Percentiles rank a stretch among this genome's conserved stretches.
Conservation (phyloP, 306 rosid genomes). For the Begonia fuchsioides region DNA sequence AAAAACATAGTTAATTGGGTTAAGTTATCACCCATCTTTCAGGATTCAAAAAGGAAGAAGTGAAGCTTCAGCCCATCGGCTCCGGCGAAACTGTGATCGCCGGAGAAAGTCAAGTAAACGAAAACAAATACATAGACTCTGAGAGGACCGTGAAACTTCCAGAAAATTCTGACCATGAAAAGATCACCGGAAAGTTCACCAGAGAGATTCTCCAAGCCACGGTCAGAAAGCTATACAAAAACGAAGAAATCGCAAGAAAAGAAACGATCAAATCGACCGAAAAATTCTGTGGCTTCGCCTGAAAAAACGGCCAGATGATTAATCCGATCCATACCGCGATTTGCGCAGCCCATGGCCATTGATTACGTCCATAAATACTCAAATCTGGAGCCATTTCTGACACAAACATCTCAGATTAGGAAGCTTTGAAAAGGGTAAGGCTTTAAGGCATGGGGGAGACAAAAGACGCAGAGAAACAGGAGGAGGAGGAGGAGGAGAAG, state of each 20-base stretch:
- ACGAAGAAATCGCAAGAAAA: too few relatives aligned
- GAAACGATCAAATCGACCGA: too few relatives aligned
- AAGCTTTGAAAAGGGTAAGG: too few relatives aligned
- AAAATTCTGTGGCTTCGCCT: too few relatives aligned
- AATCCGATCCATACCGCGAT: too few relatives aligned
- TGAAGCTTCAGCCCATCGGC: slow-evolving; percentile 27
- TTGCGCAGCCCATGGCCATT: too few relatives aligned
- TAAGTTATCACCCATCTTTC: slow-evolving; percentile 1
- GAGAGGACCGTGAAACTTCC: slow-evolving; percentile 28
- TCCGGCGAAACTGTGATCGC: slow-evolving; percentile 19
- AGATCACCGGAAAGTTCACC: slow-evolving; percentile 38
- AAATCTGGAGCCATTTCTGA: too few relatives aligned
- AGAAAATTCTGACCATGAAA: slow-evolving; percentile 25
- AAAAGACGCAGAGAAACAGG: slow-evolving; percentile 3
- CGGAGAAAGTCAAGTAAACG: slow-evolving; percentile 37
- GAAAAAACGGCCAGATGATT: too few relatives aligned
- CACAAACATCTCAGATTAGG: too few relatives aligned
- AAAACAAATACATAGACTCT: slow-evolving; percentile 20
- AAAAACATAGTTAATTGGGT: too few relatives aligned
- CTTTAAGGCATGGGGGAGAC: neutral
- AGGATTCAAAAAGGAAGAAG: slow-evolving; percentile 50
- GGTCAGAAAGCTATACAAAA: slow-evolving; percentile 6
- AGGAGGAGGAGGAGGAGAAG: slow-evolving; percentile 9
- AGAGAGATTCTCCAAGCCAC: slow-evolving; percentile 42
- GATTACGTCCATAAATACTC: too few relatives aligned